phyloP scores from a whole-genome alignment of 768 basidiomycete genomes.

The Fistulinella prunicolor region DNA sequence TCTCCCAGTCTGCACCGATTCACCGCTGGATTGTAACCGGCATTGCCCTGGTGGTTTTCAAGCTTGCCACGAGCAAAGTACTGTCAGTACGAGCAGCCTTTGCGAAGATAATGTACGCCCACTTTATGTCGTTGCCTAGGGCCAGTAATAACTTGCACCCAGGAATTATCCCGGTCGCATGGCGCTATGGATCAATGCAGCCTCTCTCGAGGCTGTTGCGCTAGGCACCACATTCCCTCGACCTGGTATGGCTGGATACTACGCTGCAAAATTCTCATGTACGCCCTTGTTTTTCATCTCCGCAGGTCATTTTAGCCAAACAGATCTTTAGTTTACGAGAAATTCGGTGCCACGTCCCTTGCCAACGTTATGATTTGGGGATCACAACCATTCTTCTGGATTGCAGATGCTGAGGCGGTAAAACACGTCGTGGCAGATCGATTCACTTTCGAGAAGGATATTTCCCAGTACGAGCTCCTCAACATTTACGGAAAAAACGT shows the following conservation, averaged over 20 bases:
- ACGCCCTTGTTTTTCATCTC: constrained; percentile 8
- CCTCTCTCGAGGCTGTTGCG: constrained; percentile 24
- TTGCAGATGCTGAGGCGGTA: constrained; percentile 44
- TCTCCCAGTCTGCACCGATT: neutral
- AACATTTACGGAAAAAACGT: constrained; percentile 49
- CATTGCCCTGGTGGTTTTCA: constrained; percentile 7
- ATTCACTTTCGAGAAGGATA: constrained; percentile 40
- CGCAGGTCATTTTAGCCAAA: too few species aligned
- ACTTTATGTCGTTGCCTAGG: neutral
- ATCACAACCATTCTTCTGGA: constrained; percentile 36
- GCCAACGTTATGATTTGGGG: constrained; percentile 34
- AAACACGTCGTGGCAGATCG: constrained; percentile 35
- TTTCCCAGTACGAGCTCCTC: constrained; percentile 38
- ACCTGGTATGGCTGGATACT: constrained; percentile 33
- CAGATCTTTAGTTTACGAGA: constrained; percentile 34
- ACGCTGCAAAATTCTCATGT: constrained; percentile 37
- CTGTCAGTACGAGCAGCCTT: constrained; percentile 12
- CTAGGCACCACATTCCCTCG: constrained; percentile 35
- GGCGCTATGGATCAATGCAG: constrained; percentile 34
- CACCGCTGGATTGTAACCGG: constrained; percentile 8
- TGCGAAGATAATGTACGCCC: constrained; percentile 16
- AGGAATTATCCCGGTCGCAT: constrained; percentile 21
- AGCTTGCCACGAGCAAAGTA: constrained; percentile 4
- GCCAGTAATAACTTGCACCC: too few species aligned
- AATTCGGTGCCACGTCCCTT: constrained; percentile 39